These are phyloP conservation scores for Prunella vulgaris DNA, from an alignment of 257 asterid genomes.

Conservation along the genomic window DNA sequence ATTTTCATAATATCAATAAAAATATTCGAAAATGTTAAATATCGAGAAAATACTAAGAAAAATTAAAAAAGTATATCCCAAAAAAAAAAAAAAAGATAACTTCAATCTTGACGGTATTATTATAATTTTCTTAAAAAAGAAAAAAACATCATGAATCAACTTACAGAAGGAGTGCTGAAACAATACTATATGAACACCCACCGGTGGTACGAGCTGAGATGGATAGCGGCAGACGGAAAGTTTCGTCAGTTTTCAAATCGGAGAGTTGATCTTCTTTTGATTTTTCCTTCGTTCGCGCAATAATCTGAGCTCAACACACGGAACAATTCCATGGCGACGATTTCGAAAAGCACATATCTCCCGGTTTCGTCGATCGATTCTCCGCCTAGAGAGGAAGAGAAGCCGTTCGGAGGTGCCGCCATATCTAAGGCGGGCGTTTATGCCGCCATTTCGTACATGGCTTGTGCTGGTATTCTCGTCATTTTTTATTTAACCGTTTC, in stretches of 20 bases:
- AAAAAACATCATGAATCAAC: background rate
- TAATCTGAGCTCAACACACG: background rate
- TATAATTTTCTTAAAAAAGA: background rate
- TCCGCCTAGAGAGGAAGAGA: constrained; percentile 40
- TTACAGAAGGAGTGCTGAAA: background rate
- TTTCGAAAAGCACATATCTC: constrained; percentile 29
- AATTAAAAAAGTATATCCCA: no score
- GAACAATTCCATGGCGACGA: constrained; percentile 17
- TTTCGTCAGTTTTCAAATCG: background rate
- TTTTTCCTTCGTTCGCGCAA: background rate
- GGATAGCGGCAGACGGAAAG: background rate
- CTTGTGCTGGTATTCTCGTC: constrained; percentile 61
- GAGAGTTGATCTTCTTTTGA: background rate
- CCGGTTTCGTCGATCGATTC: constrained; percentile 48
- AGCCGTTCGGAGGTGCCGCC: constrained; percentile 52
- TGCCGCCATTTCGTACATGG: constrained; percentile 75
- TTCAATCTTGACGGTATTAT: background rate
- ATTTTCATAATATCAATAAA: no score
- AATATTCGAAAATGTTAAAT: no score
- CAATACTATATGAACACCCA: constrained; percentile 11
- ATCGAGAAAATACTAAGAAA: no score
- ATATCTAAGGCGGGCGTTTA: constrained; percentile 67
- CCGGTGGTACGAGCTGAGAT: background rate
- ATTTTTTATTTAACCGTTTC: background rate
- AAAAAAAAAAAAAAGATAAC: no score